Base-by-base conservation (phyloP, 805 yeast species). In the Wickerhamomyces bovis region DNA sequence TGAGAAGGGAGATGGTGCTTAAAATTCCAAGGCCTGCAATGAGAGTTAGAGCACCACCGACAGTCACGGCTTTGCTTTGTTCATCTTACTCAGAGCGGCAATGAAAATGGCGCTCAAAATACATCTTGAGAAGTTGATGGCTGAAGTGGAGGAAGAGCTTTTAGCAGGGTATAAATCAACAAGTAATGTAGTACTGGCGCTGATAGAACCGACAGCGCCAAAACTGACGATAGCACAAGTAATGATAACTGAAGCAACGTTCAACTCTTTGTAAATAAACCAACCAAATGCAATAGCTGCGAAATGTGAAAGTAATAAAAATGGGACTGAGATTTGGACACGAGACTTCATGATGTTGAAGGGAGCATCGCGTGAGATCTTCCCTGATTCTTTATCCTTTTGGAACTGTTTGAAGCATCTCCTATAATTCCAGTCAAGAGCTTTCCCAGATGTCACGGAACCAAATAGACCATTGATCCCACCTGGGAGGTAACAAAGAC, bases 41-140 rank as follows among this genome's bases (percentile, higher is more conserved):
- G n/a, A 89, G 69, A 0, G 95, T 81, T 56, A 81, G 86, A 1
- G 86, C 76, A 16, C 96, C 94, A 2, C 96, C 96, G 11, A 77
- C 64, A 0, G 78, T 77, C 77, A 89, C 69, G 0, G 67, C 50
- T 0, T 69, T 0, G 67, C 50, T 0, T 47, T 45, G 15, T 72
- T 68, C 92, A 89, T 85, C 43, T 66, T 71, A 19, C 78, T 74
- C 18, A 87, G 68, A 3, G 81, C 82, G 0, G 86, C 94, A 22
- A 84, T 72, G 38, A 85, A 80, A 1, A 78, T 72, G 0, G 95
- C 95, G 25, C 83, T 82, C 42, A 79, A 55, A 15, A 77, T 68
- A 59, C 96, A 89, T 54, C 97, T 69, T 20, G 80, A 71, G 23
- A 89, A 66, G 58, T 89, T 89, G 52, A 84, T 71, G 43, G 85